Conservation (phyloP, 345 rosid species). For the sweet orange (Citrus sinensis) region DNA sequence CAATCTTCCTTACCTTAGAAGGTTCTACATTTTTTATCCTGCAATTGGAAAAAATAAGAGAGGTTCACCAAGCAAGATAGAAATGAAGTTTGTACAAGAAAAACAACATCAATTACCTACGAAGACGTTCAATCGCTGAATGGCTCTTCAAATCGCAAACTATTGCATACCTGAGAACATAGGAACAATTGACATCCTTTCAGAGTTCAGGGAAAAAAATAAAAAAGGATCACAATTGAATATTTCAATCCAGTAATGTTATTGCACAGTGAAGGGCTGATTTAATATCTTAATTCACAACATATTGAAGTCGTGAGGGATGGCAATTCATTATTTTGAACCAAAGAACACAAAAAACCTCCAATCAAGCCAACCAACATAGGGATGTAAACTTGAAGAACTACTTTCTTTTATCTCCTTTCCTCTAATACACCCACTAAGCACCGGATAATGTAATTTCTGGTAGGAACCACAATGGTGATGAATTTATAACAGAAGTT, state of each 20-base stretch:
- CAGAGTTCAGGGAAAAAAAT: background rate
- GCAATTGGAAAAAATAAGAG: constrained; percentile 28
- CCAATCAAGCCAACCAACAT: background rate
- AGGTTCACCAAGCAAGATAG: too few species aligned
- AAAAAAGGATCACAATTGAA: background rate
- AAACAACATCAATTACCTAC: constrained; percentile 45
- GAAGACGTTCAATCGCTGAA: constrained; percentile 85
- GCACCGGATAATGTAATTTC: background rate
- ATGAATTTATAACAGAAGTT: background rate
- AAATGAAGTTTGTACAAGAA: background rate
- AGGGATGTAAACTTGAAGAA: background rate
- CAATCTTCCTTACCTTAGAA: constrained; percentile 56
- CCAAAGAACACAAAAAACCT: background rate
- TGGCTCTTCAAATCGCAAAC: constrained; percentile 63
- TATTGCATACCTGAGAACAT: background rate
- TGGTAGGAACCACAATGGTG: background rate
- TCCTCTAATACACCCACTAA: background rate
- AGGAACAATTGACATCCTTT: background rate
- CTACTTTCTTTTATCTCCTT: background rate
- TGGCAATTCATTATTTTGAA: background rate
- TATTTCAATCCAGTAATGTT: background rate
- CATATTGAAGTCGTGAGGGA: background rate
- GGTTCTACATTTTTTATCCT: constrained; percentile 79
- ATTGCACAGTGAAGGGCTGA: background rate
- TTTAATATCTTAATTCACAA: background rate